Conservation (phyloP, 192 early-diverging fungal genomes). For the Gigaspora rosea region DNA sequence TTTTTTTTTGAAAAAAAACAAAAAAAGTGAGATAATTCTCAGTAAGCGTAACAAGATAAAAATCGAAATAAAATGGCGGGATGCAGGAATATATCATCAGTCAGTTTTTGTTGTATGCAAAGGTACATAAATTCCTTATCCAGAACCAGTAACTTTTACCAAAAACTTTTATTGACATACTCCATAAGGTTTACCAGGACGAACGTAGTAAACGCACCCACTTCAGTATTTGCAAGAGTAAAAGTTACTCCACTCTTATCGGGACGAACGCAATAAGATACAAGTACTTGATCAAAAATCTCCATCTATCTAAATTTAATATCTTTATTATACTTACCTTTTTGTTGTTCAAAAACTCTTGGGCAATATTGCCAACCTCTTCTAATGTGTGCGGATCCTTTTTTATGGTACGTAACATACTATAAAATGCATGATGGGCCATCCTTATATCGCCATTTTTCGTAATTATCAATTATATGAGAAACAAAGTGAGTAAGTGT, state of each 20-base stretch:
- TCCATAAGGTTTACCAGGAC: neutral
- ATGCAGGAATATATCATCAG: conserved; percentile 2
- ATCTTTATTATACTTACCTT: conserved; percentile 1
- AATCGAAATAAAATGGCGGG: no score
- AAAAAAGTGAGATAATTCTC: no score
- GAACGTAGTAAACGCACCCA: neutral
- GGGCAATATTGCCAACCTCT: neutral
- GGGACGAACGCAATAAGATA: conserved; percentile 1
- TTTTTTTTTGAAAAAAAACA: no score
- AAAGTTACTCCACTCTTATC: neutral
- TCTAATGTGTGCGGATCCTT: neutral
- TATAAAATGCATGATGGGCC: neutral
- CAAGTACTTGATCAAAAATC: conserved; percentile 2
- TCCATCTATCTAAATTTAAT: neutral
- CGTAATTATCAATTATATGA: conserved; percentile 9
- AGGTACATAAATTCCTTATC: neutral
- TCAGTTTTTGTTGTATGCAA: conserved; percentile 1
- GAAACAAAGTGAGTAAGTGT: neutral
- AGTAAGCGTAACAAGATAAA: no score
- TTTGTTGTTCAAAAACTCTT: neutral
- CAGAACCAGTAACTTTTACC: no score
- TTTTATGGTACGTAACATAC: neutral
- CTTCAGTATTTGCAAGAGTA: neutral
- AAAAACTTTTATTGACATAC: conserved; percentile 2
- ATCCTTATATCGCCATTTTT: neutral